A percentile compares a stretch with the other conserved stretches of the same genome.
Conservation (phyloP, 148 eudicot species). For the Chenopodium berlandieri region DNA sequence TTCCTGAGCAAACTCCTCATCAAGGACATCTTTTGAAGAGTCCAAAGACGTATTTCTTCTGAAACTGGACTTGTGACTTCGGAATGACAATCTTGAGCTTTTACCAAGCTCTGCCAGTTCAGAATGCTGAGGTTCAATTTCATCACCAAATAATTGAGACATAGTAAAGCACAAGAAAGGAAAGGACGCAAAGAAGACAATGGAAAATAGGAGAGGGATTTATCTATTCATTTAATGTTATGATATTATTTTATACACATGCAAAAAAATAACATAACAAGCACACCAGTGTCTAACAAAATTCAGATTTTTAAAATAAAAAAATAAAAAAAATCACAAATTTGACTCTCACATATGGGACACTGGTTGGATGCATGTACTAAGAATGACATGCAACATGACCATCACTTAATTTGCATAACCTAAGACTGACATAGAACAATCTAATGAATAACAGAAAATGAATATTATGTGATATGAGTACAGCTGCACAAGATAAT, state of each 20-base stretch:
- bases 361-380: neutral
- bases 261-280: neutral
- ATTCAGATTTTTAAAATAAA: neutral
- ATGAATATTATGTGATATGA: neutral
- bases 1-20: slow-evolving; percentile 40
- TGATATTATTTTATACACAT: neutral
- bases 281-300: neutral
- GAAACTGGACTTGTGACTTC: slow-evolving; percentile 36
- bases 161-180: slow-evolving; percentile 22
- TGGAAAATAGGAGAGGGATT: neutral
- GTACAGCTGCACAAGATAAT: neutral
- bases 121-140: slow-evolving; percentile 34
- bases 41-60: slow-evolving; percentile 32
- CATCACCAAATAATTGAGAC: slow-evolving; percentile 46
- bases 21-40: slow-evolving; percentile 35
- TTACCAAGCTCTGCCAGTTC: slow-evolving; percentile 47
- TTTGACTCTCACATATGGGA: slow-evolving; percentile 1
- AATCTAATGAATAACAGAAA: neutral
- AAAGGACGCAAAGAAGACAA: slow-evolving; percentile 1
- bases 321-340: neutral
- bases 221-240: neutral
- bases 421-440: neutral
- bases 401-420: neutral
- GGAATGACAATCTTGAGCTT: slow-evolving; percentile 47
- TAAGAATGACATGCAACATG: neutral